phyloP scores from a whole-genome alignment of 192 early-diverging fungal genomes.

The Rhizophagus clarus region DNA sequence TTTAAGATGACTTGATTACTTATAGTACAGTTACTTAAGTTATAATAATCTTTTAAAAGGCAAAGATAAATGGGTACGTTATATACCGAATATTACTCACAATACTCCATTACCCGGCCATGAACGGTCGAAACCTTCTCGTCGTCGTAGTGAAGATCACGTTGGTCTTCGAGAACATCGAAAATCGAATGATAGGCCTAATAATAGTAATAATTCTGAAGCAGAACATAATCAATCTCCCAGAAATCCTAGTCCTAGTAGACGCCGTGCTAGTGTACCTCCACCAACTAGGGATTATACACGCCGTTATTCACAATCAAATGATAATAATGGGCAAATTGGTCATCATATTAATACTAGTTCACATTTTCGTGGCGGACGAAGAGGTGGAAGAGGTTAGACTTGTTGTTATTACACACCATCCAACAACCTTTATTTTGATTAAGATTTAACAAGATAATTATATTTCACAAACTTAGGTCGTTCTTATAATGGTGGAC shows the following conservation, averaged over 20 bases:
- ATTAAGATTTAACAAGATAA: not conserved
- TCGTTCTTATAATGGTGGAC: conserved; percentile 21
- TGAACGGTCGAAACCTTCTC: conserved; percentile 34
- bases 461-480: conserved; percentile 7
- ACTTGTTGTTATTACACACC: not conserved
- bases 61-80: conserved; percentile 56
- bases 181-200: conserved; percentile 24
- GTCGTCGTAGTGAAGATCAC: conserved; percentile 38
- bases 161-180: not conserved
- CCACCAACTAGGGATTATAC: conserved; percentile 17
- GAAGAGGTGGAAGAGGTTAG: conserved; percentile 31
- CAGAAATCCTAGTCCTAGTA: conserved; percentile 8
- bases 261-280: conserved; percentile 29
- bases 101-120: conserved; percentile 47
- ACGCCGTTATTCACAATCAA: conserved; percentile 28
- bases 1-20: not conserved
- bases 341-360: conserved; percentile 19
- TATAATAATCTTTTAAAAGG: conserved; percentile 27
- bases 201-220: not conserved
- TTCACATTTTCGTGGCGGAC: conserved; percentile 6
- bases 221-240: not conserved
- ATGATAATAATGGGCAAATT: conserved; percentile 20
- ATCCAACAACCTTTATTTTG: not conserved
- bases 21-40: not conserved
- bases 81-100: conserved; percentile 57